Evolutionary conservation across 345 rosid genomes (phyloP).

Genomic region (Gossypium anomalum): DNA sequence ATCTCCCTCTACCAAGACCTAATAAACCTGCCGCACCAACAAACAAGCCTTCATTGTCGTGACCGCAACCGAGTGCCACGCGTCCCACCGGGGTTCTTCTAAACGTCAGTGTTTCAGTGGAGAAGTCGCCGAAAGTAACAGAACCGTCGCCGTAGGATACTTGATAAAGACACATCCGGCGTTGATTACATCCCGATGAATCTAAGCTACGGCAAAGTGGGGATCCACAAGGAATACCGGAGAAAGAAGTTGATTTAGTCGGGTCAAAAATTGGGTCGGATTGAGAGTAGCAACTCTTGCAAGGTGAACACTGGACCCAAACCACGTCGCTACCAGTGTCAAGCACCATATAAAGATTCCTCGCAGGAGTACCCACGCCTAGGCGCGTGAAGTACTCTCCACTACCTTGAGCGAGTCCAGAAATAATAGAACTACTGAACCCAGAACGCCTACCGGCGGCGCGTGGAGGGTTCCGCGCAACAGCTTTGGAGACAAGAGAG

Average conservation of each 20-base stretch:
- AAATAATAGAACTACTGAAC: constrained; percentile 67
- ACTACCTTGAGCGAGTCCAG: constrained; percentile 93
- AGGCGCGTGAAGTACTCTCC: constrained; percentile 98
- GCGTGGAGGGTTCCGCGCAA: constrained; percentile 30
- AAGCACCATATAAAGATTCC: constrained; percentile 69
- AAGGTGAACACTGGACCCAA: constrained; percentile 95
- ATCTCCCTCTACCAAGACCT: constrained; percentile 83
- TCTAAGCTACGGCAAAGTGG: constrained; percentile 59
- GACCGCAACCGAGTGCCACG: constrained; percentile 90
- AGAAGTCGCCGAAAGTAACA: constrained; percentile 77
- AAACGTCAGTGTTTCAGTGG: constrained; percentile 84
- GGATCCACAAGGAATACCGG: constrained; percentile 53
- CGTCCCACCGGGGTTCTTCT: constrained; percentile 55
- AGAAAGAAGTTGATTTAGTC: constrained; percentile 57
- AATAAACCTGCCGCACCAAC: constrained; percentile 90
- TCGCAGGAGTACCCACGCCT: constrained; percentile 89
- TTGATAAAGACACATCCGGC: constrained; percentile 68
- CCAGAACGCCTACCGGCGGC: constrained; percentile 26
- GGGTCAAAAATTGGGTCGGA: constrained; percentile 87
- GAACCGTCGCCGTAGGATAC: constrained; percentile 97
- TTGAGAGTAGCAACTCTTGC: constrained; percentile 79
- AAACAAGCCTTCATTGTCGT: constrained; percentile 87
- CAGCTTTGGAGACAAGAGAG: constrained; percentile 33
- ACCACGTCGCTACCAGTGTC: constrained; percentile 96
- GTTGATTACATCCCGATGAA: constrained; percentile 53